Evolutionary conservation across 805 yeast species (phyloP).

Genomic region (Ascoidea tarda): DNA sequence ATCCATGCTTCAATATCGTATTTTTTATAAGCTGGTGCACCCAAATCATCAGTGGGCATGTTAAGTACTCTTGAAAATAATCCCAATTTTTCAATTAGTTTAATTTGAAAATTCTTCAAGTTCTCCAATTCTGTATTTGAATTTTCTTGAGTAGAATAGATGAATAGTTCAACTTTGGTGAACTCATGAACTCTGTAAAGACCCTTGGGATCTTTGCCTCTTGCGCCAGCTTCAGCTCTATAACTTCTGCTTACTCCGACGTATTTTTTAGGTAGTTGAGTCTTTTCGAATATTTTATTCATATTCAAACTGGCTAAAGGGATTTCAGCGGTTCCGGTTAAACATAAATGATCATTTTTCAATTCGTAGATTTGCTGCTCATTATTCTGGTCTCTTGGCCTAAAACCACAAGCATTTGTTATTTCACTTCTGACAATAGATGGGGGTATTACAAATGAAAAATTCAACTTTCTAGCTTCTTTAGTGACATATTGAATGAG

Average conservation of each 20-base stretch:
- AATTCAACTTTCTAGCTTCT: constrained; percentile 54
- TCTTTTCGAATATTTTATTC: constrained; percentile 27
- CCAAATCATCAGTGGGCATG: constrained; percentile 86
- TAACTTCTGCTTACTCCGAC: constrained; percentile 81
- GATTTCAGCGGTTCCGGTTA: constrained; percentile 93
- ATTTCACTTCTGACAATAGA: constrained; percentile 68
- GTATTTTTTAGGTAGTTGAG: constrained; percentile 37
- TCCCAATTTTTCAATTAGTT: constrained; percentile 53
- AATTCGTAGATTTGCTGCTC: constrained; percentile 77
- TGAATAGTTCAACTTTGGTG: constrained; percentile 85
- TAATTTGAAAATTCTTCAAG: constrained; percentile 49
- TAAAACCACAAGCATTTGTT: constrained; percentile 84
- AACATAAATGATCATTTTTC: constrained; percentile 35
- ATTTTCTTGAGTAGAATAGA: constrained; percentile 39
- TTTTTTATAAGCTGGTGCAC: constrained; percentile 86
- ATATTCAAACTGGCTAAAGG: constrained; percentile 71
- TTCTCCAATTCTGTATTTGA: constrained; percentile 42
- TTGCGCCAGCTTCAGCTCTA: constrained; percentile 94
- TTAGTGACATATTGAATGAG: constrained; percentile 65
- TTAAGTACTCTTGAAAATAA: constrained; percentile 67
- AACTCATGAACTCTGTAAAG: constrained; percentile 92
- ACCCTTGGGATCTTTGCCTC: constrained; percentile 88
- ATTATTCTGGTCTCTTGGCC: constrained; percentile 77
- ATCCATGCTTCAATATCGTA: constrained; percentile 95
- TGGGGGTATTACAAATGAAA: constrained; percentile 67